Base-by-base conservation (phyloP, 345 rosid species). In the Conringia planisiliqua region DNA sequence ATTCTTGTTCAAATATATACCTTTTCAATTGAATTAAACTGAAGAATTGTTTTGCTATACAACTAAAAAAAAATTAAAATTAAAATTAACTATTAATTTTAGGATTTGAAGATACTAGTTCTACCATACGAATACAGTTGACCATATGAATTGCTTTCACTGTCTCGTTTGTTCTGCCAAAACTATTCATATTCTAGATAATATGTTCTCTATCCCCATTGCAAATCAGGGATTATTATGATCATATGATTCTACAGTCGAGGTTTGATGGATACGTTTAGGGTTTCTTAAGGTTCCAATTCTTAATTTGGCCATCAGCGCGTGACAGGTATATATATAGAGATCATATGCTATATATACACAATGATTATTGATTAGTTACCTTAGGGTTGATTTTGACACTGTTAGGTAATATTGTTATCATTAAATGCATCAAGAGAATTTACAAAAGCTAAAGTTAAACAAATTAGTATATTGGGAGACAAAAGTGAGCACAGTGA, bases 401-500 rank as follows among this genome's bases (percentile, higher is more conserved):
- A 57, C 72, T 78, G 50, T 71, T 73, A 62, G 33, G 70, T 82
- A 85, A 77, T 72, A 51, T 71, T 72, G 72, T 32, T 35, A 57
- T 55, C 43, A 77, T 44, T 71, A 20, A 77, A 72, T 81, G 82
- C 82, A 82, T 68, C 80, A 78, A 82, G 78, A 71, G 72, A 61
- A 57, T 42, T 75, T 22, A 66, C 68, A 77, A 66, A 77, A 50
- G 42, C 68, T 48, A 71, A 71, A 58, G 76, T 48, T 57, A 16
- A 54, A 55, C 9, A 70, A 68, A 76, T 42, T 17, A 52, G 63
- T 44, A 47, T 44, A 64, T 79, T 71, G 80, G 83, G 85, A 86
- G 86, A 86, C 87, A 84, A 81, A 78, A 71, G 67, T 65, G 20
- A 66, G 61, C 47, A 78, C 80, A 58, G 72, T 71, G 77, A 70